Conservation (phyloP, 2,329 filamentous ascomycete species). For the Orbilia quercus region DNA sequence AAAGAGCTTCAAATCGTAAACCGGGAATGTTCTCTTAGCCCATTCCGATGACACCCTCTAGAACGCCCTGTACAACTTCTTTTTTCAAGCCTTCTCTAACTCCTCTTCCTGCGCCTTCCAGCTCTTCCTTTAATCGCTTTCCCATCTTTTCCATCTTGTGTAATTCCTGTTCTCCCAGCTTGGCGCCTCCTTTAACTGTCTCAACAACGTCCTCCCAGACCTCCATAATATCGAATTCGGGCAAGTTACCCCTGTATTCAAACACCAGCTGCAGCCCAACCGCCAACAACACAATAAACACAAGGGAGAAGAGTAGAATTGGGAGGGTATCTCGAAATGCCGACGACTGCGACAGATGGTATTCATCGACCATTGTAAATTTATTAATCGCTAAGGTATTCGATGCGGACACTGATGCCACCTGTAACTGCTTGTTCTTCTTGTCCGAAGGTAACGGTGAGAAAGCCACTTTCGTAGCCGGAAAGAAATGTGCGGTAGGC, state of each 20-base stretch:
- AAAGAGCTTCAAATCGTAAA: slow-evolving; percentile 15
- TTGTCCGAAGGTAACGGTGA: slow-evolving; percentile 38
- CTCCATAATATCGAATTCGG: slow-evolving; percentile 53
- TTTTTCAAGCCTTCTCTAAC: slow-evolving; percentile 49
- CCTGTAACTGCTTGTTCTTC: slow-evolving; percentile 33
- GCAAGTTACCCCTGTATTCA: slow-evolving; percentile 50
- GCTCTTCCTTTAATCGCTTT: slow-evolving; percentile 41
- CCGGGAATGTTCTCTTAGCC: slow-evolving; percentile 11
- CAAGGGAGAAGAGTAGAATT: slow-evolving; percentile 42
- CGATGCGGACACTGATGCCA: slow-evolving; percentile 50
- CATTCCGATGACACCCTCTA: slow-evolving; percentile 54
- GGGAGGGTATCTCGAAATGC: slow-evolving; percentile 45
- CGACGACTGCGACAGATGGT: slow-evolving; percentile 37
- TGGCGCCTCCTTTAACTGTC: slow-evolving; percentile 45
- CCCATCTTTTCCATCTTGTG: slow-evolving; percentile 49
- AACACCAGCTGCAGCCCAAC: slow-evolving; percentile 51
- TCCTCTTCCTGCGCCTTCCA: slow-evolving; percentile 48
- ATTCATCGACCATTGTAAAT: slow-evolving; percentile 38
- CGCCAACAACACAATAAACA: slow-evolving; percentile 49
- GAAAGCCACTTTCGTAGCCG: slow-evolving; percentile 50
- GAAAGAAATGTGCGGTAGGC: slow-evolving; percentile 39
- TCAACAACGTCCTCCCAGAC: slow-evolving; percentile 52
- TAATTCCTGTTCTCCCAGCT: slow-evolving; percentile 48
- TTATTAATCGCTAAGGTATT: slow-evolving; percentile 43
- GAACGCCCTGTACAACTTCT: slow-evolving; percentile 50